A percentile compares a stretch with the other conserved stretches of the same genome.
Evolutionary conservation across 176 grass and related monocot genomes (phyloP).

Genomic region (Phoenix roebelenii): DNA sequence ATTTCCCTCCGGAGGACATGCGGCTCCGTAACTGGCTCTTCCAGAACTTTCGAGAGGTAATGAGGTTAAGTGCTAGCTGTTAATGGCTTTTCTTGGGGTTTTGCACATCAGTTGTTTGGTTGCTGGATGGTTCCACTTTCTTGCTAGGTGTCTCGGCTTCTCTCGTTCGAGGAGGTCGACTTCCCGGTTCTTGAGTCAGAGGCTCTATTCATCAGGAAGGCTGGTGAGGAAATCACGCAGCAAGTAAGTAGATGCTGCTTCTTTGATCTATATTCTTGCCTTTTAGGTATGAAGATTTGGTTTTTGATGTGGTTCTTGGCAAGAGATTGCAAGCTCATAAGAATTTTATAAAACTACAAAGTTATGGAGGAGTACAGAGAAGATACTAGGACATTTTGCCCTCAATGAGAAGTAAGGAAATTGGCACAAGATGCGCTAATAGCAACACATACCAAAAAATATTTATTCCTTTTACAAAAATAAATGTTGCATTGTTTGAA

Average conservation of each 20-base stretch:
- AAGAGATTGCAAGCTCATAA: no score
- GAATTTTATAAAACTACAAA: no score
- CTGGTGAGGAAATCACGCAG: conserved; percentile 79
- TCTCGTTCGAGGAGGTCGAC: conserved; percentile 85
- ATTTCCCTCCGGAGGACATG: conserved; percentile 86
- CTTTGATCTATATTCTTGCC: no score
- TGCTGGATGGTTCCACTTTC: not conserved
- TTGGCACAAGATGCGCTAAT: no score
- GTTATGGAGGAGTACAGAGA: no score
- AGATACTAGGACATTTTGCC: no score
- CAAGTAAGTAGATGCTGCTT: conserved; percentile 24
- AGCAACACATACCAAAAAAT: no score
- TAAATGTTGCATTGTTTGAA: no score
- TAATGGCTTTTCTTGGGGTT: not conserved
- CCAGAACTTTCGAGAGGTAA: conserved; percentile 67
- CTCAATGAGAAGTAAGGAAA: no score
- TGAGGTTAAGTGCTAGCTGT: not conserved
- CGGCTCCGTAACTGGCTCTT: conserved; percentile 82
- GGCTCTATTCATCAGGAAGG: conserved; percentile 71
- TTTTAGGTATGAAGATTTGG: no score
- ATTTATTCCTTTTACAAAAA: no score
- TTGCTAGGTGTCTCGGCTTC: conserved; percentile 47
- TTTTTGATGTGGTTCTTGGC: no score
- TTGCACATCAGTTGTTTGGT: conserved; percentile 27
- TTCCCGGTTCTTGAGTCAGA: conserved; percentile 91